A percentile compares a stretch with the other conserved stretches of the same genome.
phyloP scores from a whole-genome alignment of 2,329 filamentous ascomycete genomes.

The Kalmusia sp. region DNA sequence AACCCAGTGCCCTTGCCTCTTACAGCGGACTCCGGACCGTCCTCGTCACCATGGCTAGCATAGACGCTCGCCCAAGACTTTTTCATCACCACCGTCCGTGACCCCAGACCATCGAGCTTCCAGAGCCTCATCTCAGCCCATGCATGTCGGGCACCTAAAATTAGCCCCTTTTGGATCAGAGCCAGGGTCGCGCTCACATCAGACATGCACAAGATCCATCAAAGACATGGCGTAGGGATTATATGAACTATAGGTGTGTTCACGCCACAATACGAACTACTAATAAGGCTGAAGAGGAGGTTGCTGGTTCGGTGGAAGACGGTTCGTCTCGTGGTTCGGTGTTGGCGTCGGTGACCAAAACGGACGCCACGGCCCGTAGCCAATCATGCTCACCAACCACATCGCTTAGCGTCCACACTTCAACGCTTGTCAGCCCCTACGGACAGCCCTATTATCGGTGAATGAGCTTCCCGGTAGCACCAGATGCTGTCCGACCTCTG shows the following conservation, averaged over 20 bases:
- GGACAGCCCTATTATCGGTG: slow-evolving; percentile 5
- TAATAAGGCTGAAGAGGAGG: not conserved
- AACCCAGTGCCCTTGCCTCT: not conserved
- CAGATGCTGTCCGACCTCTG: not conserved
- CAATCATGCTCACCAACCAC: not conserved
- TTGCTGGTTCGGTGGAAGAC: not conserved
- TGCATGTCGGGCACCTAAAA: not conserved
- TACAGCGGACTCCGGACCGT: not conserved
- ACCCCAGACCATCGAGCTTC: not conserved
- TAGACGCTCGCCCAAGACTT: not conserved
- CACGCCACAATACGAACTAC: not conserved
- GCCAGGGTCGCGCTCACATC: not conserved
- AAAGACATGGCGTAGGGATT: not conserved
- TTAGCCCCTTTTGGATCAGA: not conserved
- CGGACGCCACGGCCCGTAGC: not conserved
- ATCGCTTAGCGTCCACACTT: slow-evolving; percentile 1
- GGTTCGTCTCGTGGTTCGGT: slow-evolving; percentile 1
- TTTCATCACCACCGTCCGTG: not conserved
- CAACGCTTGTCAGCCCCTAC: slow-evolving; percentile 5
- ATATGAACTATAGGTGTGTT: not conserved
- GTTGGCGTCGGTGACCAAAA: slow-evolving; percentile 8
- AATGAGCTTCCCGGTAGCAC: not conserved
- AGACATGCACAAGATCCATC: not conserved
- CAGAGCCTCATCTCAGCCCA: slow-evolving; percentile 1
- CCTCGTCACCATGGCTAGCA: not conserved